A percentile compares a stretch with the other conserved stretches of the same genome.
phyloP scores from a whole-genome alignment of 179 eudicot genomes.

The Nepenthes alata region DNA sequence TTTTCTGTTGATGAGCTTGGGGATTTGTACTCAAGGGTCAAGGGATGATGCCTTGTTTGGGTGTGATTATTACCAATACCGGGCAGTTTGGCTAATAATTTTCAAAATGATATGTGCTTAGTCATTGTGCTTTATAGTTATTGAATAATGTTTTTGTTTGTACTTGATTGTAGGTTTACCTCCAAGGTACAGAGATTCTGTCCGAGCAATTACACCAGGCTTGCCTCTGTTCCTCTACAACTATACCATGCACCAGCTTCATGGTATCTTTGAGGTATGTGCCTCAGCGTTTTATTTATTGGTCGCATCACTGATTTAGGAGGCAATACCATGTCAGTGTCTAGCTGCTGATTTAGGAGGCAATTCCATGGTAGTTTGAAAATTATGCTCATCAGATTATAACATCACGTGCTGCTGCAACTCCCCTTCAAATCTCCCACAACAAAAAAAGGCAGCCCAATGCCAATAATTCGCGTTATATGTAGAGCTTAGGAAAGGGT shows the following conservation, averaged over 20 bases:
- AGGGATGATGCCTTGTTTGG: too few species aligned
- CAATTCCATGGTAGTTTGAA: not conserved
- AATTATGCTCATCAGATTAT: too few species aligned
- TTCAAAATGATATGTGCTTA: too few species aligned
- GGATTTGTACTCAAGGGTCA: too few species aligned
- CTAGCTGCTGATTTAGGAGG: not conserved
- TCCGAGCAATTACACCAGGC: conserved; percentile 92
- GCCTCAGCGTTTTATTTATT: not conserved
- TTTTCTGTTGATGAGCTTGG: too few species aligned
- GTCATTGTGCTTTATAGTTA: not conserved
- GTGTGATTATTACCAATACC: too few species aligned
- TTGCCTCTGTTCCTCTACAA: conserved; percentile 90
- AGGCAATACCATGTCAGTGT: not conserved
- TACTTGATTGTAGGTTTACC: conserved; percentile 61
- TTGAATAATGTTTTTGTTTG: not conserved
- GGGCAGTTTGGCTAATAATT: too few species aligned
- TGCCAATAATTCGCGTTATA: too few species aligned
- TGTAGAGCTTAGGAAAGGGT: too few species aligned
- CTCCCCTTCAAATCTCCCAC: too few species aligned
- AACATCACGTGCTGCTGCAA: too few species aligned
- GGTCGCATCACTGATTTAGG: not conserved
- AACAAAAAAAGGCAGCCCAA: too few species aligned
- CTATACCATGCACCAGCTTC: conserved; percentile 90
- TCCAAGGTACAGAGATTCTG: conserved; percentile 91
- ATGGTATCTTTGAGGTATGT: conserved; percentile 94